These are phyloP conservation scores for Annulohypoxylon bovei DNA, from an alignment of 495 filamentous ascomycete species.

Conservation along the genomic window DNA sequence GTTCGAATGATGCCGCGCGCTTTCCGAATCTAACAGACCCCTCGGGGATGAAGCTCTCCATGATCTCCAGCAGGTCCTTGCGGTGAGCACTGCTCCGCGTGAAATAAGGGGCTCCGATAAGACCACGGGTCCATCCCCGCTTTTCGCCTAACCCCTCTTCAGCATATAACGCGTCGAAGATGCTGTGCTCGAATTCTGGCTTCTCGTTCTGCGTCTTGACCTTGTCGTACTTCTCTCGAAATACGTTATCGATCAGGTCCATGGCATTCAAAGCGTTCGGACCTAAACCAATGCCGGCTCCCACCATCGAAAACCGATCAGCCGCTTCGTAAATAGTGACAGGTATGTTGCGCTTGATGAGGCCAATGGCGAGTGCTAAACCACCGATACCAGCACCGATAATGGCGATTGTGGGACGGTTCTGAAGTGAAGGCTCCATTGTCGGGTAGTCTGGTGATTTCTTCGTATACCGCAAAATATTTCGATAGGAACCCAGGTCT, in stretches of 20 bases:
- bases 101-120: slow-evolving; percentile 42
- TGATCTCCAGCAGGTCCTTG: slow-evolving; percentile 40
- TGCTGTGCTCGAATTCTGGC: slow-evolving; percentile 34
- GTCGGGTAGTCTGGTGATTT: background rate
- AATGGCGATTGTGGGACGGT: slow-evolving; percentile 50
- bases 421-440: background rate
- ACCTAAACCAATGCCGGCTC: slow-evolving; percentile 58
- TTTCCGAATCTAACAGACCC: slow-evolving; percentile 45
- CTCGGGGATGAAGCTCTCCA: slow-evolving; percentile 45
- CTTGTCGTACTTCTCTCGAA: slow-evolving; percentile 33
- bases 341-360: slow-evolving; percentile 54
- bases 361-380: slow-evolving; percentile 57
- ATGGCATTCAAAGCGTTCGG: slow-evolving; percentile 58
- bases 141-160: slow-evolving; percentile 39
- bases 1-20: slow-evolving; percentile 32
- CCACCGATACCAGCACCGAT: slow-evolving; percentile 63
- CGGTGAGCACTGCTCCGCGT: slow-evolving; percentile 41
- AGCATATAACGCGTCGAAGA: slow-evolving; percentile 40
- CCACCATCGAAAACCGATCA: slow-evolving; percentile 53
- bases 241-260: slow-evolving; percentile 54
- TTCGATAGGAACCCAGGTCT: background rate
- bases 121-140: slow-evolving; percentile 39
- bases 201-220: slow-evolving; percentile 39
- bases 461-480: background rate
- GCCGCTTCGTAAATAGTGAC: slow-evolving; percentile 61